These are phyloP conservation scores for Dioscorea alata DNA, from an alignment of 106 monocot genomes.

Conservation along the genomic window DNA sequence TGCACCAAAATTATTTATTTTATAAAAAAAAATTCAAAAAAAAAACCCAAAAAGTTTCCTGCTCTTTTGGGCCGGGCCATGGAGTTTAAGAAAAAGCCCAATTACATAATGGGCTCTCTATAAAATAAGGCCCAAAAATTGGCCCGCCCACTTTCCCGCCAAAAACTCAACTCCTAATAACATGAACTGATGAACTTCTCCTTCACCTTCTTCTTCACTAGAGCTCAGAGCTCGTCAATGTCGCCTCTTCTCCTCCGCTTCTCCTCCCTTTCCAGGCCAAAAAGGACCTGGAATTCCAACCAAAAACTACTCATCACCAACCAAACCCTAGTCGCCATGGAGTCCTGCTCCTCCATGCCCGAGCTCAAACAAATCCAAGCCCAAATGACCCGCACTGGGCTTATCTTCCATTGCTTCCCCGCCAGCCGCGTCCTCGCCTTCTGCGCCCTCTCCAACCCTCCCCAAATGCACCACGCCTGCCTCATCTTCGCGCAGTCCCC, in stretches of 20 bases:
- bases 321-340: constrained; percentile 51
- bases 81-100: too few species aligned
- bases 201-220: too few species aligned
- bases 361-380: constrained; percentile 63
- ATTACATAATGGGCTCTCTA: too few species aligned
- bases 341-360: constrained; percentile 50
- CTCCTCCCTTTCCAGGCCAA: constrained; percentile 1
- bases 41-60: too few species aligned
- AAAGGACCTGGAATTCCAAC: constrained; percentile 55
- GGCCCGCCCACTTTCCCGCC: too few species aligned
- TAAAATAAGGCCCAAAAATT: too few species aligned
- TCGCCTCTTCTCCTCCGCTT: neutral
- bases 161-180: too few species aligned
- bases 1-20: too few species aligned
- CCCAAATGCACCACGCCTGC: constrained; percentile 38
- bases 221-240: too few species aligned
- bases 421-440: constrained; percentile 69
- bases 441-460: constrained; percentile 44
- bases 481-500: constrained; percentile 30
- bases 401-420: constrained; percentile 50
- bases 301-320: constrained; percentile 52
- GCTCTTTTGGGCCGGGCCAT: too few species aligned
- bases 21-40: too few species aligned
- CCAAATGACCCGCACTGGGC: constrained; percentile 44
- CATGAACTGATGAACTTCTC: too few species aligned